Evolutionary conservation across 345 rosid genomes (phyloP).

Genomic region (Salix koriyanagi): DNA sequence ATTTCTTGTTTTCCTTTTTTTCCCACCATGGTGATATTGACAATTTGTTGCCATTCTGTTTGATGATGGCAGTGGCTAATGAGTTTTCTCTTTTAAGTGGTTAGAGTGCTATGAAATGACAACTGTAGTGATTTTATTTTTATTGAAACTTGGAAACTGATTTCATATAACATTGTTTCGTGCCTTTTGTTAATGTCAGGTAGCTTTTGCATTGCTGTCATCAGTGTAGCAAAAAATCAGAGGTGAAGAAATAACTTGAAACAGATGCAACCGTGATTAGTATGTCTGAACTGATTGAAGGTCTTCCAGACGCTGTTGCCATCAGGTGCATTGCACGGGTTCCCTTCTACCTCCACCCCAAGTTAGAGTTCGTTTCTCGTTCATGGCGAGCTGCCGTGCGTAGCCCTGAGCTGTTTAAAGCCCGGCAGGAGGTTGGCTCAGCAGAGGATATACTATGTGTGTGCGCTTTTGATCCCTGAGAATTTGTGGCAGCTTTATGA

Average conservation of each 20-base stretch:
- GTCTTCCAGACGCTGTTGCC: slow-evolving; percentile 89
- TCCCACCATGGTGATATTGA: not conserved
- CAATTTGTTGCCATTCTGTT: not conserved
- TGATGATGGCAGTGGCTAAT: not conserved
- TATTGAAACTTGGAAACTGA: not conserved
- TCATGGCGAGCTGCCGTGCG: slow-evolving; percentile 79
- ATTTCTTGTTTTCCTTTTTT: too few species aligned
- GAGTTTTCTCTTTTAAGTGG: not conserved
- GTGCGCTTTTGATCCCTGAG: slow-evolving; percentile 87
- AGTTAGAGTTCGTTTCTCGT: slow-evolving; percentile 82
- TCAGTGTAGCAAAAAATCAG: slow-evolving; percentile 7
- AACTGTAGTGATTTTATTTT: not conserved
- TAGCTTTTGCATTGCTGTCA: slow-evolving; percentile 1
- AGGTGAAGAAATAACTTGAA: slow-evolving; percentile 14
- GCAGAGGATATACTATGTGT: slow-evolving; percentile 72
- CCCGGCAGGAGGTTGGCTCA: slow-evolving; percentile 68
- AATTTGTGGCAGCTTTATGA: slow-evolving; percentile 94
- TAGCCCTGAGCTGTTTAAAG: slow-evolving; percentile 68
- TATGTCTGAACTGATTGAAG: slow-evolving; percentile 89
- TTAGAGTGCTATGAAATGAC: not conserved
- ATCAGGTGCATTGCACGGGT: slow-evolving; percentile 91
- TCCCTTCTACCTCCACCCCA: slow-evolving; percentile 69
- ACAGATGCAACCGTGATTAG: slow-evolving; percentile 40
- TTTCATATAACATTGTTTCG: not conserved
- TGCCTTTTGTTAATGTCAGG: slow-evolving; percentile 25